Percentiles rank a stretch among this genome's conserved stretches.
These are phyloP conservation scores for Ascochyta rabiei DNA, from an alignment of 2,329 filamentous ascomycete genomes.

Conservation along the genomic window DNA sequence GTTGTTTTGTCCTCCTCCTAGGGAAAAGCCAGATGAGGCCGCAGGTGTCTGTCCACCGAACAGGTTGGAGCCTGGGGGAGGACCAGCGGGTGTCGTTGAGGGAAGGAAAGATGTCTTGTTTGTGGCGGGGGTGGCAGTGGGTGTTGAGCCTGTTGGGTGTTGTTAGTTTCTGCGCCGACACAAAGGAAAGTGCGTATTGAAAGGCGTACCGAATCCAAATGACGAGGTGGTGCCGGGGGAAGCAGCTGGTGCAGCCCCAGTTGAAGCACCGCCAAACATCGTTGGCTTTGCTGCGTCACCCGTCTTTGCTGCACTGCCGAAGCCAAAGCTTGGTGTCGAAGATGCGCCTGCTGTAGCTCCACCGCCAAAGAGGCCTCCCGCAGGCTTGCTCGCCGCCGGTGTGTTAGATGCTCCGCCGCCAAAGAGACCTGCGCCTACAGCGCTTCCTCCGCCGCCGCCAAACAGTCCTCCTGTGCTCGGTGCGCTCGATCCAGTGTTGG, in stretches of 20 bases:
- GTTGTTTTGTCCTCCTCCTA: conserved; percentile 29
- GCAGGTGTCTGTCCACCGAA: conserved; percentile 32
- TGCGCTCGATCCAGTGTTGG: conserved; percentile 25
- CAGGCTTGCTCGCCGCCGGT: conserved; percentile 36
- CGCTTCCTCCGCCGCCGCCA: conserved; percentile 14
- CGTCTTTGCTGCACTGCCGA: conserved; percentile 25
- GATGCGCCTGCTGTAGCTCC: conserved; percentile 33
- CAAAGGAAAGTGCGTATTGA: conserved; percentile 18
- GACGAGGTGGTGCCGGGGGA: conserved; percentile 21
- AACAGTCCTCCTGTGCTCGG: conserved; percentile 24
- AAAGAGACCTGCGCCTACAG: conserved; percentile 32
- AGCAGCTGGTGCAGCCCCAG: conserved; percentile 18
- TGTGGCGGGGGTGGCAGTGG: conserved; percentile 43
- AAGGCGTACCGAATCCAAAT: conserved; percentile 25
- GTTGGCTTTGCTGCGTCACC: conserved; percentile 33
- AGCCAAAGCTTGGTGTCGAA: conserved; percentile 21
- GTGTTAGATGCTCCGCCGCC: conserved; percentile 35
- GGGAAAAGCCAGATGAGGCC: conserved; percentile 40
- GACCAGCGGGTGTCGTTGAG: conserved; percentile 49
- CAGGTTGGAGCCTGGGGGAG: conserved; percentile 40
- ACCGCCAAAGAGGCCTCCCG: conserved; percentile 36
- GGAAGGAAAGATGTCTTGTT: conserved; percentile 46
- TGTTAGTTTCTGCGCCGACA: neutral
- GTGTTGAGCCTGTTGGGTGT: conserved; percentile 24
- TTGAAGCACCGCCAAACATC: conserved; percentile 28